Evolutionary conservation across 202 grass and related monocot species (phyloP).

Genomic region (Schoenoplectus tabernaemontani): DNA sequence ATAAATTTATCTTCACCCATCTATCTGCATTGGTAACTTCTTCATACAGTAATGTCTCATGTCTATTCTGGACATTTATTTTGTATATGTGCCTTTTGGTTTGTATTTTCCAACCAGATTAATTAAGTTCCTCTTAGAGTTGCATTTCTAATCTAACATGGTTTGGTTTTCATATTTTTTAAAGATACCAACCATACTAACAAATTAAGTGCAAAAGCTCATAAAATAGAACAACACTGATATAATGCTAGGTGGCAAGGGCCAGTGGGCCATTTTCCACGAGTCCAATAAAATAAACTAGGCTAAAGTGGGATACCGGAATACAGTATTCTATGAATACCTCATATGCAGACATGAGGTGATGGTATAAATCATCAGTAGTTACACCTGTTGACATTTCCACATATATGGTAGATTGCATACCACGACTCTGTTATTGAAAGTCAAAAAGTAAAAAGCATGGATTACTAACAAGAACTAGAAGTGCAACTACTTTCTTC

Average conservation of each 20-base stretch:
- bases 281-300: neutral
- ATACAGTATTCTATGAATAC: slow-evolving; percentile 32
- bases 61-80: neutral
- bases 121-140: neutral
- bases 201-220: neutral
- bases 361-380: slow-evolving; percentile 58
- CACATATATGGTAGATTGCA: slow-evolving; percentile 92
- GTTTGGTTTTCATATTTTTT: neutral
- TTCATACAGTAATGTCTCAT: neutral
- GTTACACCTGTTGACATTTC: slow-evolving; percentile 78
- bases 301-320: neutral
- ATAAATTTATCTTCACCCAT: neutral
- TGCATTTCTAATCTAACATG: neutral
- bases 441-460: neutral
- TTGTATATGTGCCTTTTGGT: neutral
- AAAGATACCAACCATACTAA: neutral
- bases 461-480: neutral
- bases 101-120: neutral
- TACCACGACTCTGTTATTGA: slow-evolving; percentile 73
- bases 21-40: neutral
- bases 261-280: neutral
- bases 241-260: neutral
- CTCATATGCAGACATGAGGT: slow-evolving; percentile 74
- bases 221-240: neutral
- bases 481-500: neutral